A percentile compares a stretch with the other conserved stretches of the same genome.
phyloP scores from a whole-genome alignment of 1,284 basidiomycete species.

The Ustilago loliicola region DNA sequence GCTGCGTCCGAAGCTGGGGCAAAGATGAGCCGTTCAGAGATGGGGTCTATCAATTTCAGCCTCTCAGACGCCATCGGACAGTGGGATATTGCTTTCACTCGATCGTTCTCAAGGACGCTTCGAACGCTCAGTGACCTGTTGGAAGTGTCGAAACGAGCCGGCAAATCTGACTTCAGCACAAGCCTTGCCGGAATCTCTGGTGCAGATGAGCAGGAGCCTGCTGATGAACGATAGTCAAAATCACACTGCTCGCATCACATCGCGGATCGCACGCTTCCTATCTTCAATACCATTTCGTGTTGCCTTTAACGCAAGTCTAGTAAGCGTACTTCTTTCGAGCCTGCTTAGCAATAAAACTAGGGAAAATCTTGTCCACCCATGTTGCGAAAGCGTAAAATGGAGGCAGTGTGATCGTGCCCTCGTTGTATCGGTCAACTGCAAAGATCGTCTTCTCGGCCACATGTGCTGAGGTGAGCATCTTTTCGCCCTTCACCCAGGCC shows the following conservation, averaged over 20 bases:
- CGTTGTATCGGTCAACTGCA: constrained; percentile 48
- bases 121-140: constrained; percentile 50
- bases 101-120: constrained; percentile 48
- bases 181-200: constrained; percentile 30
- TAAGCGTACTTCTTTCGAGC: constrained; percentile 51
- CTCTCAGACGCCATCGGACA: constrained; percentile 40
- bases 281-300: neutral
- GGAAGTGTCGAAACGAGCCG: constrained; percentile 16
- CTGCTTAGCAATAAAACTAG: constrained; percentile 29
- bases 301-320: constrained; percentile 7
- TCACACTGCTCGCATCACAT: neutral
- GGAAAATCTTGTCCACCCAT: constrained; percentile 43
- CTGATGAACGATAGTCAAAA: constrained; percentile 17
- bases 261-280: no score
- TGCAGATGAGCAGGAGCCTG: constrained; percentile 31
- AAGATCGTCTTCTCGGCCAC: constrained; percentile 55
- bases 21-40: constrained; percentile 43
- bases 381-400: constrained; percentile 50
- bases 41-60: constrained; percentile 39
- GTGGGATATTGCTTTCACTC: constrained; percentile 54
- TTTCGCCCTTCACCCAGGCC: constrained; percentile 51
- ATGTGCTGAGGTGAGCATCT: constrained; percentile 44
- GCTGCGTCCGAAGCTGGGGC: constrained; percentile 20
- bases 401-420: constrained; percentile 50
- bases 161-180: constrained; percentile 22